These are phyloP conservation scores for Pseudomassariella vexata DNA, from an alignment of 2,329 filamentous ascomycete species.

Conservation along the genomic window DNA sequence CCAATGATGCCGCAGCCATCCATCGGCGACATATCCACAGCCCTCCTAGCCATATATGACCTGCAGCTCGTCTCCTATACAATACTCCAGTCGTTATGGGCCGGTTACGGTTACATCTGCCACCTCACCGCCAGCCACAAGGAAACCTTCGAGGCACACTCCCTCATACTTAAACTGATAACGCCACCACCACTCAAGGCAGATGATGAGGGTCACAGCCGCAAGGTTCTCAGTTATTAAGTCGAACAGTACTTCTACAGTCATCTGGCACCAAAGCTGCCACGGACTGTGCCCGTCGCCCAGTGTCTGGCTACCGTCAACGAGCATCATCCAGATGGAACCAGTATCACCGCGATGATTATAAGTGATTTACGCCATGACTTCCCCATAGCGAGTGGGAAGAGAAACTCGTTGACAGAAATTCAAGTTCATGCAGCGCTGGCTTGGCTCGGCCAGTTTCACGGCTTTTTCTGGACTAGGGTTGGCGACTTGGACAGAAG, in stretches of 20 bases:
- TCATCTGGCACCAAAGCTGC: conserved; percentile 44
- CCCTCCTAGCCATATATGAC: conserved; percentile 5
- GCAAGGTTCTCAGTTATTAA: conserved; percentile 62
- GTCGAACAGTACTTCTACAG: conserved; percentile 63
- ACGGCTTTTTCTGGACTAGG: conserved; percentile 43
- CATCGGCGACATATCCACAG: conserved; percentile 3
- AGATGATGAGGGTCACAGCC: conserved; percentile 55
- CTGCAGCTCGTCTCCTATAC: conserved; percentile 32
- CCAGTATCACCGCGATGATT: conserved; percentile 14
- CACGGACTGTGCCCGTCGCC: conserved; percentile 38
- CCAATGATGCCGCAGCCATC: no score
- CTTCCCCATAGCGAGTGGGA: conserved; percentile 53
- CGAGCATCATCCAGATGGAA: no score
- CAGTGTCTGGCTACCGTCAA: conserved; percentile 33
- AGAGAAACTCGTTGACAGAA: conserved; percentile 37
- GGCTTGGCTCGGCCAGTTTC: conserved; percentile 59
- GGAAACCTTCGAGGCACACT: no score
- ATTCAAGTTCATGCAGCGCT: conserved; percentile 48
- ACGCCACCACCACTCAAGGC: conserved; percentile 29
- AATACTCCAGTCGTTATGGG: conserved; percentile 41
- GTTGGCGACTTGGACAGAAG: conserved; percentile 13
- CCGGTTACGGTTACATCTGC: conserved; percentile 51
- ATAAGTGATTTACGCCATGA: conserved; percentile 17
- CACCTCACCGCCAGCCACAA: conserved; percentile 43
- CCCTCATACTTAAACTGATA: no score